Conservation (phyloP, 2,329 filamentous ascomycete species). For the Mycocentrospora acerina region DNA sequence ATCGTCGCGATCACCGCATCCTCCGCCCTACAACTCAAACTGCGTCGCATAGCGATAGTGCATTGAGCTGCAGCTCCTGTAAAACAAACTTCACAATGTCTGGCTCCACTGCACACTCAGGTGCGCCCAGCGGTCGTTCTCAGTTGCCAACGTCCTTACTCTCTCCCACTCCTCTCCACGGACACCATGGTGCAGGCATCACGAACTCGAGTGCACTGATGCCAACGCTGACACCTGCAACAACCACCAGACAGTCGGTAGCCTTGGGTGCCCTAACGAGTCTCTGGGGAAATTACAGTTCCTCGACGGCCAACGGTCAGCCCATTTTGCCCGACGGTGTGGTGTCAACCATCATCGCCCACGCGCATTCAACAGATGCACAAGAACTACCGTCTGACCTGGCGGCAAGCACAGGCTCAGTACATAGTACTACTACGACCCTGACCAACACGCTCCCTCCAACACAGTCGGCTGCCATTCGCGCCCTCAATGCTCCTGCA, state of each 20-base stretch:
- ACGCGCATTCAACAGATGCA: conserved; percentile 31
- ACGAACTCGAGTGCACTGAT: conserved; percentile 28
- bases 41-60: conserved; percentile 37
- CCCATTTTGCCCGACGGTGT: conserved; percentile 14
- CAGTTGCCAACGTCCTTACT: conserved; percentile 23
- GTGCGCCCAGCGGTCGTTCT: conserved; percentile 23
- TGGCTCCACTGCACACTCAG: conserved; percentile 27
- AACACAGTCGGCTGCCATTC: conserved; percentile 41
- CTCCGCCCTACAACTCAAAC: conserved; percentile 36
- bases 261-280: conserved; percentile 35
- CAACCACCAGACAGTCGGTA: conserved; percentile 38
- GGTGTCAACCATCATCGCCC: conserved; percentile 30
- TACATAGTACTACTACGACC: conserved; percentile 40
- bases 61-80: conserved; percentile 41
- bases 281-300: conserved; percentile 29
- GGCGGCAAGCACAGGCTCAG: conserved; percentile 33
- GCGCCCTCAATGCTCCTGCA: conserved; percentile 42
- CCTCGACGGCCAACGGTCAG: conserved; percentile 15
- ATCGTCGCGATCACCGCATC: conserved; percentile 38
- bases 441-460: conserved; percentile 40
- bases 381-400: conserved; percentile 33
- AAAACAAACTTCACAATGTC: conserved; percentile 36
- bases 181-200: conserved; percentile 19
- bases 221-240: conserved; percentile 38
- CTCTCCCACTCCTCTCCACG: conserved; percentile 17